These are phyloP conservation scores for Ceratocystis huliohia DNA, from an alignment of 2,329 filamentous ascomycete species.

Conservation along the genomic window DNA sequence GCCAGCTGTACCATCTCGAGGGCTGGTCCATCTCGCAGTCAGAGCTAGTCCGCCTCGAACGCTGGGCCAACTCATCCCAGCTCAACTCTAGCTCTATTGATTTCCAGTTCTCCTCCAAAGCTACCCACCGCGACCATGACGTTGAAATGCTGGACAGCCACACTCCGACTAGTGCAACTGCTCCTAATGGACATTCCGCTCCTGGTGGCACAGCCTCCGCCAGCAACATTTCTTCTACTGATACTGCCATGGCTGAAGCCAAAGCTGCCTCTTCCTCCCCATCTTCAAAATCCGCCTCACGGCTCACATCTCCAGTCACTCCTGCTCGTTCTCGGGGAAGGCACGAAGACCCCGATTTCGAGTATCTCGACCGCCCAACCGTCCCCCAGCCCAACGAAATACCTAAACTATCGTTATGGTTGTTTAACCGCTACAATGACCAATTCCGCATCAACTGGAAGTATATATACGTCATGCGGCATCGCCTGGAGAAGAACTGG, in stretches of 20 bases:
- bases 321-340: neutral
- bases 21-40: constrained; percentile 64
- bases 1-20: constrained; percentile 66
- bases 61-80: constrained; percentile 19
- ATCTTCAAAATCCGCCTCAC: neutral
- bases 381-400: constrained; percentile 12
- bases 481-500: constrained; percentile 83
- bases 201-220: too few species aligned
- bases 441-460: constrained; percentile 73
- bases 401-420: constrained; percentile 13
- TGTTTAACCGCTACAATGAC: constrained; percentile 24
- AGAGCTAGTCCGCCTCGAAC: constrained; percentile 41
- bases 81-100: constrained; percentile 15
- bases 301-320: constrained; percentile 25
- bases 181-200: neutral
- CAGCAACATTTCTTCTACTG: too few species aligned
- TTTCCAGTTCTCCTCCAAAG: constrained; percentile 14
- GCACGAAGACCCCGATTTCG: constrained; percentile 21
- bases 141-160: constrained; percentile 23
- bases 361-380: constrained; percentile 12
- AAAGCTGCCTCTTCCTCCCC: neutral
- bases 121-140: neutral
- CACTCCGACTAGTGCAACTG: neutral
- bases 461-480: constrained; percentile 79
- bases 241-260: neutral